A percentile compares a stretch with the other conserved stretches of the same genome.
Evolutionary conservation across 345 rosid genomes (phyloP).

Genomic region (Melaleuca quinquenervia): DNA sequence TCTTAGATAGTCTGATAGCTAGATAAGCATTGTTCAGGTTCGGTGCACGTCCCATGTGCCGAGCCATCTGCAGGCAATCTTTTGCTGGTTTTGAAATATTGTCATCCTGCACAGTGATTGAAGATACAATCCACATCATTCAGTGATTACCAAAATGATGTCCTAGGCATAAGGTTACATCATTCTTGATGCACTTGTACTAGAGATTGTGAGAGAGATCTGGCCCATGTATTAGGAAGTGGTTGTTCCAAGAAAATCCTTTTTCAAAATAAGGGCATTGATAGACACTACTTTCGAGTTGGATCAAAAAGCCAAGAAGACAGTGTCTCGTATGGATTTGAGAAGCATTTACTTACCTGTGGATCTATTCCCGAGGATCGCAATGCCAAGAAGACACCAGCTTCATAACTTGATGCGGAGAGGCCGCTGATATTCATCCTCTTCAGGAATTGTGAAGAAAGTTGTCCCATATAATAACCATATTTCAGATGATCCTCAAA

Average conservation of each 20-base stretch:
- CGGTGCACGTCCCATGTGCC: background rate
- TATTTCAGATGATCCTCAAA: conserved; percentile 54
- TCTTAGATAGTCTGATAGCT: conserved; percentile 3
- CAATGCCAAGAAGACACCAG: conserved; percentile 49
- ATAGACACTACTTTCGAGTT: background rate
- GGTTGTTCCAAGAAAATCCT: background rate
- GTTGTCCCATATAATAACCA: conserved; percentile 26
- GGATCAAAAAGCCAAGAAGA: background rate
- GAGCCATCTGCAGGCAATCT: conserved; percentile 3
- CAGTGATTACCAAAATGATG: background rate
- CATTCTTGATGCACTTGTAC: background rate
- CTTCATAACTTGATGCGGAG: conserved; percentile 50
- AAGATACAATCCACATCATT: background rate
- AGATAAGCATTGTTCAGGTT: conserved; percentile 2
- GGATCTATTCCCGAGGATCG: conserved; percentile 44
- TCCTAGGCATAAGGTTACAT: background rate
- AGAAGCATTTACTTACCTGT: conserved; percentile 12
- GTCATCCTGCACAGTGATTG: background rate
- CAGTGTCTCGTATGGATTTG: background rate
- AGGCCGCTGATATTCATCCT: conserved; percentile 17
- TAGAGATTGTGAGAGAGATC: background rate
- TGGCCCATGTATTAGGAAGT: background rate
- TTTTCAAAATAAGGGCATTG: background rate
- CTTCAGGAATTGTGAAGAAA: conserved; percentile 25
- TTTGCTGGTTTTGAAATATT: background rate